A percentile compares a stretch with the other conserved stretches of the same genome.
These are phyloP conservation scores for Mycena epipterygia DNA, from an alignment of 768 basidiomycete species.

Conservation along the genomic window DNA sequence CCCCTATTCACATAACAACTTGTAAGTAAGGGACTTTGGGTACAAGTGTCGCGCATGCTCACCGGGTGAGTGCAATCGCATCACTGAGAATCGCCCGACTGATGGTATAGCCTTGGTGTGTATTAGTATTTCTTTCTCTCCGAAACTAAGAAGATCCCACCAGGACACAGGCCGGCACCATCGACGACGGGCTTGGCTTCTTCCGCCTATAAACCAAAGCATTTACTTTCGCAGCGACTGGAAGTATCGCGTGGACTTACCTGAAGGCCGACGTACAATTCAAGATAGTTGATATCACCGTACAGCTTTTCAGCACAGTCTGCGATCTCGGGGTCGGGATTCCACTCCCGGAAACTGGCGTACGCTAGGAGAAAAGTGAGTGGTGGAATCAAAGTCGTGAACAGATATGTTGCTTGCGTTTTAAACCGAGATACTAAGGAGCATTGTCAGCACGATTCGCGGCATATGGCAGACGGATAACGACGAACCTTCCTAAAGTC, in stretches of 20 bases:
- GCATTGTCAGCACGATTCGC: not conserved
- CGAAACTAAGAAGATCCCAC: constrained; percentile 58
- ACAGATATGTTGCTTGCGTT: constrained; percentile 59
- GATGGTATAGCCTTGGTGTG: constrained; percentile 88
- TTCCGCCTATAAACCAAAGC: constrained; percentile 66
- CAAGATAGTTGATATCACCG: constrained; percentile 80
- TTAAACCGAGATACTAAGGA: constrained; percentile 78
- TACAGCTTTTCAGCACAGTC: constrained; percentile 84
- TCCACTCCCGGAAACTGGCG: constrained; percentile 84
- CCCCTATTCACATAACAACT: constrained; percentile 51
- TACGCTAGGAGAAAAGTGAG: constrained; percentile 62
- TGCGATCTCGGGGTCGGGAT: constrained; percentile 77
- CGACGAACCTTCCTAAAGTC: constrained; percentile 77
- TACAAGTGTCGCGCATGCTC: too few species aligned
- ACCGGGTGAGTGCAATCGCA: constrained; percentile 86
- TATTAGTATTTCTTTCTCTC: too few species aligned
- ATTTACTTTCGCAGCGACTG: not conserved
- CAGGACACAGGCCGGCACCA: constrained; percentile 89
- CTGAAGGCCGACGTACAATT: constrained; percentile 81
- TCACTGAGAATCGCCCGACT: constrained; percentile 89
- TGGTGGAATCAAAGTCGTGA: not conserved
- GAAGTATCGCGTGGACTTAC: not conserved
- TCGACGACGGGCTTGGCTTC: constrained; percentile 80
- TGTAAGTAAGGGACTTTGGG: too few species aligned
- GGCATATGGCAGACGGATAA: not conserved